A percentile compares a stretch with the other conserved stretches of the same genome.
These are phyloP conservation scores for Thielaviopsis cerberus DNA, from an alignment of 2,329 filamentous ascomycete species.

Conservation along the genomic window DNA sequence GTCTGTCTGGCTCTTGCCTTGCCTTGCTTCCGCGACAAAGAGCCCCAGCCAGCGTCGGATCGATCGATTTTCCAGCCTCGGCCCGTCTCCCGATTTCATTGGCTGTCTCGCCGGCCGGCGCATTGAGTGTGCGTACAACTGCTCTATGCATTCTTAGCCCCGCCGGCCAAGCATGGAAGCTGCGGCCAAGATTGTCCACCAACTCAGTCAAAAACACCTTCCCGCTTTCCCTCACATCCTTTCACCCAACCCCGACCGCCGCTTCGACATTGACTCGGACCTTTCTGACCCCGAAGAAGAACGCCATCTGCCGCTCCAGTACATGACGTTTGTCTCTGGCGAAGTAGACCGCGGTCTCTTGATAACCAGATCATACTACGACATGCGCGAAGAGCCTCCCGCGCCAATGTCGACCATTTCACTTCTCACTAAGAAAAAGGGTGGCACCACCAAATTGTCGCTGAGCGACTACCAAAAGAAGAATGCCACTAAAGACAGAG, in stretches of 20 bases:
- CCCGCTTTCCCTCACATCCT: slow-evolving; percentile 36
- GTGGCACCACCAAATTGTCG: slow-evolving; percentile 28
- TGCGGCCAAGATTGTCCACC: slow-evolving; percentile 37
- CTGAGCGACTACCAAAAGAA: slow-evolving; percentile 42
- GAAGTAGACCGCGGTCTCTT: slow-evolving; percentile 40
- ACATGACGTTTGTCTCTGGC: slow-evolving; percentile 34
- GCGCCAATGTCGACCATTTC: slow-evolving; percentile 22
- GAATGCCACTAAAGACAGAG: slow-evolving; percentile 15
- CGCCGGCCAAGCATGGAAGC: slow-evolving; percentile 29
- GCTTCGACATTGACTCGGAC: slow-evolving; percentile 26
- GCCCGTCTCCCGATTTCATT: neutral
- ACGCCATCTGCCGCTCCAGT: slow-evolving; percentile 32
- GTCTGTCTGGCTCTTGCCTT: neutral
- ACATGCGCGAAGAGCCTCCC: slow-evolving; percentile 34
- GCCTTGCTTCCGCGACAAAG: neutral
- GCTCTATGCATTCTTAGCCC: slow-evolving; percentile 9
- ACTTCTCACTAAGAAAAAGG: slow-evolving; percentile 28
- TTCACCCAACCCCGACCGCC: slow-evolving; percentile 28
- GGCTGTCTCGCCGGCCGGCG: slow-evolving; percentile 1
- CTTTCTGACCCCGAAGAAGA: slow-evolving; percentile 30
- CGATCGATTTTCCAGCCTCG: neutral
- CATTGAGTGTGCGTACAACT: slow-evolving; percentile 1
- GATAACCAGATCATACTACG: slow-evolving; percentile 36
- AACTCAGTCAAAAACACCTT: slow-evolving; percentile 32
- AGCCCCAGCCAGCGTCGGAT: neutral